These are phyloP conservation scores for Artomyces pyxidatus DNA, from an alignment of 768 basidiomycete genomes.

Conservation along the genomic window DNA sequence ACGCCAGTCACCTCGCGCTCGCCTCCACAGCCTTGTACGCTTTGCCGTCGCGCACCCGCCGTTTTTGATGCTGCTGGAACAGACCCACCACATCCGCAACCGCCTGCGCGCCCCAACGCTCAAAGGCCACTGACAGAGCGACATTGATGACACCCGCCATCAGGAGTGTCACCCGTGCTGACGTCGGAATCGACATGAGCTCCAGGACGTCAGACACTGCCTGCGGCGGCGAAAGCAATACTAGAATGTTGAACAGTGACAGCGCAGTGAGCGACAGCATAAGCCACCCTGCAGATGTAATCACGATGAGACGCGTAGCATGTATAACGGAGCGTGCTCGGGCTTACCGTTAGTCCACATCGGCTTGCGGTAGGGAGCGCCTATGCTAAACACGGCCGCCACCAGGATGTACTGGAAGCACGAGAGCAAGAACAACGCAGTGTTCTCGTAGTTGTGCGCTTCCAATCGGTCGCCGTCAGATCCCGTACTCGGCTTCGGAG, in stretches of 20 bases:
- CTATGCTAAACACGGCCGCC: slow-evolving; percentile 96
- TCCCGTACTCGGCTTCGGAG: slow-evolving; percentile 29
- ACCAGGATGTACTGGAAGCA: slow-evolving; percentile 99
- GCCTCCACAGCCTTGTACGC: slow-evolving; percentile 82
- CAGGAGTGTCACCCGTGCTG: slow-evolving; percentile 65
- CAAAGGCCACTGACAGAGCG: slow-evolving; percentile 61
- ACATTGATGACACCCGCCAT: slow-evolving; percentile 64
- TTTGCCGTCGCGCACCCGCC: slow-evolving; percentile 57
- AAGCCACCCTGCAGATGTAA: slow-evolving; percentile 70
- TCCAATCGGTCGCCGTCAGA: slow-evolving; percentile 57
- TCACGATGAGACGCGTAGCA: not conserved
- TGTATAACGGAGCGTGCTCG: not conserved
- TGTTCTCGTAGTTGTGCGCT: slow-evolving; percentile 86
- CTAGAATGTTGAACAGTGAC: slow-evolving; percentile 63
- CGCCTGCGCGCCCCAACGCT: slow-evolving; percentile 60
- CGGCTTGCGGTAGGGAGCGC: slow-evolving; percentile 90
- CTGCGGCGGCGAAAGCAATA: slow-evolving; percentile 66
- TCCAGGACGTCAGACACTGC: slow-evolving; percentile 56
- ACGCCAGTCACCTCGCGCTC: slow-evolving; percentile 34
- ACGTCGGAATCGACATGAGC: slow-evolving; percentile 64
- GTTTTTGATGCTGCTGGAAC: slow-evolving; percentile 32
- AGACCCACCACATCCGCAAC: slow-evolving; percentile 49
- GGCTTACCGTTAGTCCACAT: slow-evolving; percentile 89
- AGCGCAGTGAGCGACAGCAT: slow-evolving; percentile 69
- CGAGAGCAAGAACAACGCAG: slow-evolving; percentile 85